Percentiles rank a stretch among this genome's conserved stretches.
Evolutionary conservation across 257 asterid species (phyloP).

Genomic region (Hygrophila difformis): DNA sequence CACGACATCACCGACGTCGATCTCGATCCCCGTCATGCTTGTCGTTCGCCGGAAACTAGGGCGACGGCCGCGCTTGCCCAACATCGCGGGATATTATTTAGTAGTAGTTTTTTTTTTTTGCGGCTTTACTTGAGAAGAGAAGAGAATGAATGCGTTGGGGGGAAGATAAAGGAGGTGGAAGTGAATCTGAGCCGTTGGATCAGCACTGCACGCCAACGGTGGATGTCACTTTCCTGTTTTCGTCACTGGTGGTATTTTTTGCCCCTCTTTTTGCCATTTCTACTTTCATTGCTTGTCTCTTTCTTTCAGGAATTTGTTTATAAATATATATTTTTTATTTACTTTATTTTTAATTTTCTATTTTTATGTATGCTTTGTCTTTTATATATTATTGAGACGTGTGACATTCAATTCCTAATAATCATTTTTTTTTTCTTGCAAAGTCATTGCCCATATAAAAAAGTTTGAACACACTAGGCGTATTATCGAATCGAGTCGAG

Average conservation of each 20-base stretch:
- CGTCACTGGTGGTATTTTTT: too few species aligned
- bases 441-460: too few species aligned
- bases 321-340: too few species aligned
- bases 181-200: constrained; percentile 28
- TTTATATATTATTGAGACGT: too few species aligned
- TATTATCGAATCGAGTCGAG: too few species aligned
- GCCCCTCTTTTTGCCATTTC: not conserved
- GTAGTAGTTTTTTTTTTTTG: not conserved
- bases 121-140: not conserved
- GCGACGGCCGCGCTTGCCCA: constrained; percentile 36
- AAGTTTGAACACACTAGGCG: too few species aligned
- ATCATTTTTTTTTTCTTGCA: too few species aligned
- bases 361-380: too few species aligned
- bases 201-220: constrained; percentile 15
- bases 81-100: constrained; percentile 24
- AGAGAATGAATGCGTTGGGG: constrained; percentile 1
- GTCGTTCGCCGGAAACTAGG: constrained; percentile 31
- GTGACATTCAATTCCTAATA: too few species aligned
- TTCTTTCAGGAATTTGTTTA: constrained; percentile 13
- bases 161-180: constrained; percentile 18
- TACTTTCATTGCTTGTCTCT: constrained; percentile 12
- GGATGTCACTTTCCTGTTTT: constrained; percentile 20
- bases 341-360: too few species aligned
- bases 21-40: constrained; percentile 36
- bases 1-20: constrained; percentile 16